phyloP scores from a whole-genome alignment of 345 rosid genomes.

The Gossypium sturtianum region DNA sequence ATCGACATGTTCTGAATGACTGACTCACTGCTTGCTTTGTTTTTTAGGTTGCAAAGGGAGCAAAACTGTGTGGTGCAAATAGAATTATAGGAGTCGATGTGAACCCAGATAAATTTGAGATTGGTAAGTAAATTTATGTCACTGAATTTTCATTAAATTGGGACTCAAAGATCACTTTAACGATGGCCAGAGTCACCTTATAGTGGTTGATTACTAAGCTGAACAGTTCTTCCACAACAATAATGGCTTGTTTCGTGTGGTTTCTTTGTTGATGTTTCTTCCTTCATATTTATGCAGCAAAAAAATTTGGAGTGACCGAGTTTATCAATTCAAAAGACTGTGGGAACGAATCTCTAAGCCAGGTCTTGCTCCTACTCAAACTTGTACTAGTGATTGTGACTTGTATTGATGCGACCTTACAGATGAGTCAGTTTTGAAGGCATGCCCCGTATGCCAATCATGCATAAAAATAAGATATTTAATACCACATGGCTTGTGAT shows the following conservation, averaged over 20 bases:
- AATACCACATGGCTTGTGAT: neutral
- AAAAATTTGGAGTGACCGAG: slow-evolving; percentile 69
- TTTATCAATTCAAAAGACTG: slow-evolving; percentile 49
- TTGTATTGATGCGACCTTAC: neutral
- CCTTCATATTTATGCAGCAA: slow-evolving; percentile 31
- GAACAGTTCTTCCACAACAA: neutral
- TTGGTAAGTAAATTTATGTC: slow-evolving; percentile 39
- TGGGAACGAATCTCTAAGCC: slow-evolving; percentile 47
- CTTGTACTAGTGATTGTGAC: neutral
- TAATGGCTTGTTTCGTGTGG: neutral
- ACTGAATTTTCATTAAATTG: neutral
- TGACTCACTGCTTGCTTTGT: slow-evolving; percentile 3
- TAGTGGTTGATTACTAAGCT: neutral
- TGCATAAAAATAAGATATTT: neutral
- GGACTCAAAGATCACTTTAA: neutral
- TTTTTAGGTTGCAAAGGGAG: slow-evolving; percentile 77
- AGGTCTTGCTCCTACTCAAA: slow-evolving; percentile 31
- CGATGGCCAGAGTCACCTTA: neutral
- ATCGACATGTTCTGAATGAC: neutral
- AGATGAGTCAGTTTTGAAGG: neutral
- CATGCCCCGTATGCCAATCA: neutral
- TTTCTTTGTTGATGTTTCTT: slow-evolving; percentile 8
- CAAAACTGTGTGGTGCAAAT: slow-evolving; percentile 68
- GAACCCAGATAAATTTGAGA: slow-evolving; percentile 56
- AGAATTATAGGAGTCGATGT: slow-evolving; percentile 75